Conservation (phyloP, 2,329 filamentous ascomycete species). For the Cladosporium austrohemisphaericum region DNA sequence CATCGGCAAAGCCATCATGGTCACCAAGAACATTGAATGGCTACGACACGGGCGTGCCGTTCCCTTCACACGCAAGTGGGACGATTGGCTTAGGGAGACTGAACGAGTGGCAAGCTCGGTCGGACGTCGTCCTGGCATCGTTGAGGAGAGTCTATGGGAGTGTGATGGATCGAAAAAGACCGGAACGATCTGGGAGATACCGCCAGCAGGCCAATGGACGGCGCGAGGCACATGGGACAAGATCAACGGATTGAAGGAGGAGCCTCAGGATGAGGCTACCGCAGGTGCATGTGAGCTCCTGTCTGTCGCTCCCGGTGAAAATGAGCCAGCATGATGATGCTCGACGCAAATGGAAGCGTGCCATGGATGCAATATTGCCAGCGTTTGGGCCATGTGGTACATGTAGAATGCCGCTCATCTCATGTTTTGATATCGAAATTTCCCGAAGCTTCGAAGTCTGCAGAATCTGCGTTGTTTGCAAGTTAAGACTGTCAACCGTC, state of each 20-base stretch:
- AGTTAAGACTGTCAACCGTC: no score
- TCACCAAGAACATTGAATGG: conserved; percentile 44
- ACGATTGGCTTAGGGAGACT: conserved; percentile 40
- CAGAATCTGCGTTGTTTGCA: no score
- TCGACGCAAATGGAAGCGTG: background rate
- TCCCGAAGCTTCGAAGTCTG: no score
- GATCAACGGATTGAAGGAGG: background rate
- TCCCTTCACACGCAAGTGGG: conserved; percentile 40
- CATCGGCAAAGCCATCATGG: conserved; percentile 47
- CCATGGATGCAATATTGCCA: no score
- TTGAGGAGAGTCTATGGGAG: background rate
- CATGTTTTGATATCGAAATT: no score
- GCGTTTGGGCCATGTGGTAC: no score
- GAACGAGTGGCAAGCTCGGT: conserved; percentile 2
- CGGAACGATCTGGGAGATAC: background rate
- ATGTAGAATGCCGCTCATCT: no score
- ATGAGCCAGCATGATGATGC: no score
- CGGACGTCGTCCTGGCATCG: background rate
- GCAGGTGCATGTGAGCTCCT: no score
- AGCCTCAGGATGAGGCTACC: background rate
- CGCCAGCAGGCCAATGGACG: background rate
- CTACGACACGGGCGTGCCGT: conserved; percentile 36
- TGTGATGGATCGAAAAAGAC: background rate
- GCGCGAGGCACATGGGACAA: conserved; percentile 1
- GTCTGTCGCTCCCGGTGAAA: no score